These are phyloP conservation scores for Pelagomonas calceolata DNA, from an alignment of 108 stramenopile genomes.

Conservation along the genomic window DNA sequence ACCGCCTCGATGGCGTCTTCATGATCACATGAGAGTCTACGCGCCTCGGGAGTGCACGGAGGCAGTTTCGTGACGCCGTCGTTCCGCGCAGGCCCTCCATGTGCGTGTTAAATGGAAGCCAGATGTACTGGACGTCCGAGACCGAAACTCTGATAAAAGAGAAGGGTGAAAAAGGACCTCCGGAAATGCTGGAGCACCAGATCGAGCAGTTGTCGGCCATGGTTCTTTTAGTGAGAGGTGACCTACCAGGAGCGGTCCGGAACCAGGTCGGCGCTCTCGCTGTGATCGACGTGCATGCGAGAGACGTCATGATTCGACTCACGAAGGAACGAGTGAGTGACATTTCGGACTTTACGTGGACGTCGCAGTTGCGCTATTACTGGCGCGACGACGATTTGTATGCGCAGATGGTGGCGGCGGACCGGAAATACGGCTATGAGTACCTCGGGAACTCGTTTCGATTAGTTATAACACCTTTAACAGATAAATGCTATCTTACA, in stretches of 20 bases:
- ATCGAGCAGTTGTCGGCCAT: constrained; percentile 46
- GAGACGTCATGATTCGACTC: constrained; percentile 48
- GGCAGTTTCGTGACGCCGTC: too few relatives aligned
- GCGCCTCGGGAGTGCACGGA: too few relatives aligned
- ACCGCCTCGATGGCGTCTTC: too few relatives aligned
- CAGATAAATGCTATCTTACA: constrained; percentile 57
- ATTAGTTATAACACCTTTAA: constrained; percentile 55
- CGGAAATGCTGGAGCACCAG: constrained; percentile 18
- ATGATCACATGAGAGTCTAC: too few relatives aligned
- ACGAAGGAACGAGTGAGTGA: constrained; percentile 27
- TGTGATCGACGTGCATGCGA: constrained; percentile 56
- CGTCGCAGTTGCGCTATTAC: constrained; percentile 50
- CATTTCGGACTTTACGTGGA: constrained; percentile 37
- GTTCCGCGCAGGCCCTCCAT: too few relatives aligned
- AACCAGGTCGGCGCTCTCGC: constrained; percentile 48
- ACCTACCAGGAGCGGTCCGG: constrained; percentile 29
- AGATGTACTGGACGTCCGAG: constrained; percentile 51
- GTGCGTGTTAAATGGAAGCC: constrained; percentile 52
- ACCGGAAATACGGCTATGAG: constrained; percentile 55
- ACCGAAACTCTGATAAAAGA: constrained; percentile 33
- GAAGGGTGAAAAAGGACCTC: constrained; percentile 15
- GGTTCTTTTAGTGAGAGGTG: constrained; percentile 50
- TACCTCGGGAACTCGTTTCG: constrained; percentile 53
- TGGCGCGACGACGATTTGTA: constrained; percentile 43
- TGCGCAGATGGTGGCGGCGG: constrained; percentile 46